Evolutionary conservation across 139 green algal species (phyloP).

Genomic region (Micractinium sp.): DNA sequence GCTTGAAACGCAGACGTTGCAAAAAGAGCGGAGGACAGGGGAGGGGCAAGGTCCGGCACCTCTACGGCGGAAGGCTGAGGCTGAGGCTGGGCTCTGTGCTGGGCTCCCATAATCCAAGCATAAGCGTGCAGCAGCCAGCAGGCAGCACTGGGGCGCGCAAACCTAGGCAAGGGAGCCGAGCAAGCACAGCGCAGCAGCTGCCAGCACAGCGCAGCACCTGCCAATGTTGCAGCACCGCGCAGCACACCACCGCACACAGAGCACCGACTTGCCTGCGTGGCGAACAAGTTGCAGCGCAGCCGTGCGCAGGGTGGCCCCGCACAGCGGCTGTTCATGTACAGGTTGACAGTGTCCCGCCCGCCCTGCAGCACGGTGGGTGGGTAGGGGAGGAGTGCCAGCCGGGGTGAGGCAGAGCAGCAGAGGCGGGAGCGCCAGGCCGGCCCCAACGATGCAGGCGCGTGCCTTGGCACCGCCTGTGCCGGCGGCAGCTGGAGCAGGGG

Average conservation of each 20-base stretch:
- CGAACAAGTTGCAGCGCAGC: conserved; percentile 42
- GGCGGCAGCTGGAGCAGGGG: no score
- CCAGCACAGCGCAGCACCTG: not conserved
- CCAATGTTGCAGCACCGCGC: not conserved
- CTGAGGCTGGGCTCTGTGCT: no score
- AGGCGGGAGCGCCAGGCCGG: not conserved
- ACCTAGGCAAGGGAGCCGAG: not conserved
- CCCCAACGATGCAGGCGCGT: not conserved
- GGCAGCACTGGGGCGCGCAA: not conserved
- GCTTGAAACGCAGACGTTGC: not conserved
- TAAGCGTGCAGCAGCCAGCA: no score
- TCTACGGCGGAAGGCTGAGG: not conserved
- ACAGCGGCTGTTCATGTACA: conserved; percentile 34
- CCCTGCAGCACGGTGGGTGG: not conserved
- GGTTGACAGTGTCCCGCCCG: conserved; percentile 7
- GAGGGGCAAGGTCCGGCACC: no score
- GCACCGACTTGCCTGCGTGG: conserved; percentile 5
- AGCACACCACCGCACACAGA: not conserved
- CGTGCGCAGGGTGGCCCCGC: conserved; percentile 24
- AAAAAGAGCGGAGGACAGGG: not conserved
- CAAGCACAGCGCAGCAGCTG: not conserved
- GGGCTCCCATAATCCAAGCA: no score
- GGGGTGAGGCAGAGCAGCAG: not conserved
- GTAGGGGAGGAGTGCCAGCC: not conserved
- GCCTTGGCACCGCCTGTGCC: no score